Evolutionary conservation across 2,329 filamentous ascomycete species (phyloP).

Genomic region (Penicillium sp.): DNA sequence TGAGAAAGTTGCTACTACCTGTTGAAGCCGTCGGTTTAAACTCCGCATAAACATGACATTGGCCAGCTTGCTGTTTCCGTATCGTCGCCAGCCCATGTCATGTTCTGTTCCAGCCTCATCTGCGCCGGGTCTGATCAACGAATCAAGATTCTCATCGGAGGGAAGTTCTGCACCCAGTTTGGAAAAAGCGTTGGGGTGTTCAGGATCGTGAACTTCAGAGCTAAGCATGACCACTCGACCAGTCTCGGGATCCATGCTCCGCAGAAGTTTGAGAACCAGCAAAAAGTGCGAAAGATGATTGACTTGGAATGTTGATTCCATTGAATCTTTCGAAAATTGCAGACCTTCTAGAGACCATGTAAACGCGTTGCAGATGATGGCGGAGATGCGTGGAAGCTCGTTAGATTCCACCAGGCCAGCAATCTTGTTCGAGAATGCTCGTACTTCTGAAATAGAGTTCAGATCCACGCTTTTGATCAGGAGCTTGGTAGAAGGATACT

Average conservation of each 20-base stretch:
- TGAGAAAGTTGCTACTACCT: neutral
- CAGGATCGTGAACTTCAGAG: conserved; percentile 9
- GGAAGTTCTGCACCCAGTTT: conserved; percentile 3
- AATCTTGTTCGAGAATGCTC: neutral
- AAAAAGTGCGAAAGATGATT: conserved; percentile 9
- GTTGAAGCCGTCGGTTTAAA: conserved; percentile 4
- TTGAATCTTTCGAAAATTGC: conserved; percentile 1
- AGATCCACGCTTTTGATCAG: conserved; percentile 3
- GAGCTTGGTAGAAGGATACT: neutral
- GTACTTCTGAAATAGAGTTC: neutral
- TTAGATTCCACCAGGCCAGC: neutral
- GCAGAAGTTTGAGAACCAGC: conserved; percentile 5
- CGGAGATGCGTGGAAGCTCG: conserved; percentile 3
- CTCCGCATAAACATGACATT: conserved; percentile 11
- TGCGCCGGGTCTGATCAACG: conserved; percentile 1
- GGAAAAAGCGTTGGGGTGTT: neutral
- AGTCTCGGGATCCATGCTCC: conserved; percentile 3
- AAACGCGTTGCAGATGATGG: conserved; percentile 11
- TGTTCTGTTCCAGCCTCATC: conserved; percentile 4
- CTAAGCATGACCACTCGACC: conserved; percentile 8
- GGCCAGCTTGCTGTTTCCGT: conserved; percentile 8
- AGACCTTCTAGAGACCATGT: conserved; percentile 6
- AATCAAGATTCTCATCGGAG: neutral
- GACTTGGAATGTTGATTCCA: conserved; percentile 8
- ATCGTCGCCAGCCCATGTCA: conserved; percentile 10